These are phyloP conservation scores for Aspergillus tanneri DNA, from an alignment of 2,329 filamentous ascomycete genomes.

Conservation along the genomic window DNA sequence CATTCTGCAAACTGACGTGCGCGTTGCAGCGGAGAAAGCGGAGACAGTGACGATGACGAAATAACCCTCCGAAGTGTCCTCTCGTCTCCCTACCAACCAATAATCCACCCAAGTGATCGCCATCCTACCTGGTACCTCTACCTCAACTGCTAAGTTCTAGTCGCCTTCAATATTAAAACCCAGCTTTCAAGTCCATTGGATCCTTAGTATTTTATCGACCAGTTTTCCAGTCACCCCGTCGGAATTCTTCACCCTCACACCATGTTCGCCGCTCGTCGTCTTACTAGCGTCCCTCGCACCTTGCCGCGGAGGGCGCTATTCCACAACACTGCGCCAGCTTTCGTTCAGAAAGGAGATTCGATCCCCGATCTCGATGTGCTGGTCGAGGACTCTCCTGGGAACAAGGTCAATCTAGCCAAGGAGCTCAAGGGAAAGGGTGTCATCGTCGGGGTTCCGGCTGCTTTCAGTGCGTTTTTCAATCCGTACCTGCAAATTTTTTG, in stretches of 20 bases:
- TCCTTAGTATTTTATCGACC: not conserved
- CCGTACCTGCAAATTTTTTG: too few relatives aligned
- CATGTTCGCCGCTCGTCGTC: conserved; percentile 42
- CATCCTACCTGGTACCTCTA: not conserved
- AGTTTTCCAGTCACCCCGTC: not conserved
- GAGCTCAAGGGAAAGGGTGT: conserved; percentile 76
- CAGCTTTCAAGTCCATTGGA: not conserved
- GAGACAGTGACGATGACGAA: conserved; percentile 12
- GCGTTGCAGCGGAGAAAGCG: conserved; percentile 9
- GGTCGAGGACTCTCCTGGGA: conserved; percentile 81
- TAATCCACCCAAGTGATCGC: conserved; percentile 3
- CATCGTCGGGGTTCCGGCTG: conserved; percentile 81
- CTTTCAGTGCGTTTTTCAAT: conserved; percentile 63
- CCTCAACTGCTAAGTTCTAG: not conserved
- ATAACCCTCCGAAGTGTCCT: conserved; percentile 7
- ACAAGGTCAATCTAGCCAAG: conserved; percentile 81
- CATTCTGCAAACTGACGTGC: conserved; percentile 5
- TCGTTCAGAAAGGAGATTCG: conserved; percentile 74
- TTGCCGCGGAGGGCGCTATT: conserved; percentile 35
- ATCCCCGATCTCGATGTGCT: conserved; percentile 76
- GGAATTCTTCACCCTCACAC: conserved; percentile 5
- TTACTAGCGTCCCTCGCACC: conserved; percentile 34
- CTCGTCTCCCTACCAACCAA: not conserved
- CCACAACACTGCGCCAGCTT: conserved; percentile 41
- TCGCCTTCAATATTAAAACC: not conserved